Percentiles rank a stretch among this genome's conserved stretches.
Evolutionary conservation across 768 basidiomycete genomes (phyloP).

Genomic region (Strobilomyces confusus): DNA sequence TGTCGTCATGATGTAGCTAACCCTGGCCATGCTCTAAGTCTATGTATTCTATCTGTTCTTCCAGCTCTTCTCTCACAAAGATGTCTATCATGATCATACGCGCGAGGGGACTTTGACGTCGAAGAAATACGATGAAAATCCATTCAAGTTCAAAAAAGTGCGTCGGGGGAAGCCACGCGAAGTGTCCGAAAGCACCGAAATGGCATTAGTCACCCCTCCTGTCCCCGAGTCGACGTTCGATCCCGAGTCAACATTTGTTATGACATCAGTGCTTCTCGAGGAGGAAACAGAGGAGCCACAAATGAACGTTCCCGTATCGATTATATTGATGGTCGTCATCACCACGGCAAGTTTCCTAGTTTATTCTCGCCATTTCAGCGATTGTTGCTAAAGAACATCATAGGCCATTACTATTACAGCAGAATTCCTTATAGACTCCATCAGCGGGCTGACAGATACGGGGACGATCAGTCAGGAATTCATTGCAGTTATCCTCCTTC

Average conservation of each 20-base stretch:
- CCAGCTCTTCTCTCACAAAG: slow-evolving; percentile 74
- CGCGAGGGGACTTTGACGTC: slow-evolving; percentile 36
- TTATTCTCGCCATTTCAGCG: background rate
- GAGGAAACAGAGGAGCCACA: slow-evolving; percentile 42
- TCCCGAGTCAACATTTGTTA: slow-evolving; percentile 6
- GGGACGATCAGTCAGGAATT: slow-evolving; percentile 72
- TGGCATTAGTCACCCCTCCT: slow-evolving; percentile 9
- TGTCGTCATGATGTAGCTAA: background rate
- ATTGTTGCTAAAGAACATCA: background rate
- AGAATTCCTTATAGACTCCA: slow-evolving; percentile 74
- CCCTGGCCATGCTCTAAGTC: slow-evolving; percentile 38
- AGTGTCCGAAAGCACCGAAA: slow-evolving; percentile 2
- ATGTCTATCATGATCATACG: slow-evolving; percentile 53
- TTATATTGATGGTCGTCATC: slow-evolving; percentile 50
- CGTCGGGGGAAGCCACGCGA: slow-evolving; percentile 9
- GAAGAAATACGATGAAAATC: slow-evolving; percentile 40
- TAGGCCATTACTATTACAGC: slow-evolving; percentile 56
- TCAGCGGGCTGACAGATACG: slow-evolving; percentile 59
- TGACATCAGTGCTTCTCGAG: background rate
- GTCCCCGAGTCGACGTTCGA: slow-evolving; percentile 1
- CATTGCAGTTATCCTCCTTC: slow-evolving; percentile 82
- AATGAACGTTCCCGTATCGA: slow-evolving; percentile 52
- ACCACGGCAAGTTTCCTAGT: slow-evolving; percentile 51
- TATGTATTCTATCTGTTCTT: slow-evolving; percentile 72
- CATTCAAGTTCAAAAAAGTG: slow-evolving; percentile 28